A percentile compares a stretch with the other conserved stretches of the same genome.
phyloP scores from a whole-genome alignment of 108 stramenopile species.

The Epithemia pelagica region DNA sequence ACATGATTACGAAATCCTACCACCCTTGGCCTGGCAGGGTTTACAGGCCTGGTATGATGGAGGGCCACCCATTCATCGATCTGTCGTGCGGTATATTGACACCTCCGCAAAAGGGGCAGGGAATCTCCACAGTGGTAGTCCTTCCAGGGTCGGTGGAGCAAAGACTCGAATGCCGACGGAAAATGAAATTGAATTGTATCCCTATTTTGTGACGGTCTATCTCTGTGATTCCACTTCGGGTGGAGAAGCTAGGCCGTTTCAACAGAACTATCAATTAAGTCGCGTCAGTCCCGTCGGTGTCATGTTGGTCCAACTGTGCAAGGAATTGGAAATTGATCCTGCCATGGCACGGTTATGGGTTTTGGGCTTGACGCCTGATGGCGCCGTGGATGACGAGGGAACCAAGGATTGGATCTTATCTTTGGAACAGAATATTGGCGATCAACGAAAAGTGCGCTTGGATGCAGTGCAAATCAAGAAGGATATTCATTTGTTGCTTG shows the following conservation, averaged over 20 bases:
- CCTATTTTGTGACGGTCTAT: conserved; percentile 76
- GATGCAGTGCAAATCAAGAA: conserved; percentile 15
- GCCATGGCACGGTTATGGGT: conserved; percentile 67
- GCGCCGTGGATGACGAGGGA: conserved; percentile 13
- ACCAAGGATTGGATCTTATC: conserved; percentile 52
- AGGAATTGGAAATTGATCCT: conserved; percentile 63
- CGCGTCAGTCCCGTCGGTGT: conserved; percentile 58
- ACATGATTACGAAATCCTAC: conserved; percentile 78
- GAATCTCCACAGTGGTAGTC: not conserved
- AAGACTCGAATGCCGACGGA: conserved; percentile 31
- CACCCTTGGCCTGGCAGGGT: conserved; percentile 78
- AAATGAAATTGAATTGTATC: conserved; percentile 82
- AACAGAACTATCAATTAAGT: conserved; percentile 71
- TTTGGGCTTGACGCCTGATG: conserved; percentile 29
- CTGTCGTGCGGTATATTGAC: conserved; percentile 60
- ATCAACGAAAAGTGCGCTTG: conserved; percentile 43
- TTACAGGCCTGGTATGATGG: conserved; percentile 89
- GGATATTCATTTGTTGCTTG: conserved; percentile 59
- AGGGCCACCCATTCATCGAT: conserved; percentile 79
- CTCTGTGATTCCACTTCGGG: conserved; percentile 65
- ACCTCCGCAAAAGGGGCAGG: not conserved
- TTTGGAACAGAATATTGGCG: conserved; percentile 56
- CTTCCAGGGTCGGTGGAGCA: conserved; percentile 23
- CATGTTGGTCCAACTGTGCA: conserved; percentile 59
- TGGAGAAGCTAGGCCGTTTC: conserved; percentile 81